Base-by-base conservation (phyloP, 768 basidiomycete genomes). In the Wakefieldia striispora region DNA sequence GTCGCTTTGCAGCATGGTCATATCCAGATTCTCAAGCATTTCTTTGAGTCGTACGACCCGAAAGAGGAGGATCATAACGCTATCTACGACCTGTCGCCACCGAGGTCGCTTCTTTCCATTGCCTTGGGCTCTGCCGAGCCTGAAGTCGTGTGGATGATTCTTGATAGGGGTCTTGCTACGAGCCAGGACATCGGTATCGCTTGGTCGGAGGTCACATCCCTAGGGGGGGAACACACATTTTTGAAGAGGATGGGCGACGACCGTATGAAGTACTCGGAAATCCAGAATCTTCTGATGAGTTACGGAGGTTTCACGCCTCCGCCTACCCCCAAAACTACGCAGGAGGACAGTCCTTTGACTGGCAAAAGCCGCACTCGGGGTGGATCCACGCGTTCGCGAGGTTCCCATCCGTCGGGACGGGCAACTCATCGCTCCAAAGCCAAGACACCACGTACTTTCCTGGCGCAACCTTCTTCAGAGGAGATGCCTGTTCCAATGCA, bases 111-210 rank as follows among this genome's bases (percentile, higher is more conserved):
- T 36, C 70, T 88, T 35, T 73, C 72, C 14, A 66, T 86, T 40
- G 82, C 87, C 21, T 46, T 88, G 38, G 72, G 78, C 55, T 84
- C 84, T 13, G 64, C 69, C 45, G 78, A 84, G 58, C 85, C 85
- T 10, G 80, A 86, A 56, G 69, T 81, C 31, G 78, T 86, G 21
- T 84, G 78, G 77, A 71, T 78, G 68, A 67, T 88, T 43, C 75
- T 88, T 24, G 76, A 85, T 41, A 81, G 75, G 38, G 70, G 69
- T n/a, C 72, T 88, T 20, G 75, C 78, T 23, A 72, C 65, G 43
- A 52, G 69, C 35, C 61, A 74, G 16, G 82, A 83, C 23, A 76
- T 83, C 47, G 69, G 68, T 51, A 66, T 75, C 29, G 74, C 75
- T 1, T 85, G 81, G 83, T 60, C 68, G 17, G 72, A 71, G 58